A percentile compares a stretch with the other conserved stretches of the same genome.
These are phyloP conservation scores for Annona squamosa DNA, from an alignment of 164 flowering plant species.

Conservation along the genomic window DNA sequence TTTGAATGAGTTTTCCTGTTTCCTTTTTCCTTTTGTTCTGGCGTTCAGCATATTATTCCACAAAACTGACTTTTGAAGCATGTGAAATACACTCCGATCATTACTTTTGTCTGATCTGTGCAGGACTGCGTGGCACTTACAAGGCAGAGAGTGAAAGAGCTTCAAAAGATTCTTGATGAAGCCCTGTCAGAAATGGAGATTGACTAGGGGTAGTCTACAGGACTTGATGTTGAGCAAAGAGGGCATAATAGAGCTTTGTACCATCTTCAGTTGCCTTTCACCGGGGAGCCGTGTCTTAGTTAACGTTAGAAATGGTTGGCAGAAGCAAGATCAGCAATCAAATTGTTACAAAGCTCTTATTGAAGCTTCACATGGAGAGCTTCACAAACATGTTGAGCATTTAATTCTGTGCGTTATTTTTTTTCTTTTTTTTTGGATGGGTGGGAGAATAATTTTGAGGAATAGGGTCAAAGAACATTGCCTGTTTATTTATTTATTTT, in stretches of 20 bases:
- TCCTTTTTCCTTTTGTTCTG: too few relatives aligned
- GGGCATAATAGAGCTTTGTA: neutral
- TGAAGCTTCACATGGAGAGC: neutral
- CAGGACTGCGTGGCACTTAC: constrained; percentile 75
- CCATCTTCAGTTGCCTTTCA: neutral
- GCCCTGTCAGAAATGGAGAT: constrained; percentile 68
- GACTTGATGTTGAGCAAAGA: neutral
- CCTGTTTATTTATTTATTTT: neutral
- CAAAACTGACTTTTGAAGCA: neutral
- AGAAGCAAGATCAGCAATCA: neutral
- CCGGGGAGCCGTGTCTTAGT: neutral
- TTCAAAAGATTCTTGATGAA: constrained; percentile 48
- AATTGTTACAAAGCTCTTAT: neutral
- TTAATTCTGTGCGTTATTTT: too few relatives aligned
- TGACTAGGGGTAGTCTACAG: constrained; percentile 26
- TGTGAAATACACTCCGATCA: neutral
- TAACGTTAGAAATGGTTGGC: neutral
- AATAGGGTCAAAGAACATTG: neutral
- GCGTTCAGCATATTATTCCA: too few relatives aligned
- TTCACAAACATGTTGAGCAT: neutral
- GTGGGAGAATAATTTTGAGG: neutral
- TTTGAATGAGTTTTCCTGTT: neutral
- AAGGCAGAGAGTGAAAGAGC: constrained; percentile 61
- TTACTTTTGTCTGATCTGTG: constrained; percentile 8
- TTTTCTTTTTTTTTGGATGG: neutral